A percentile compares a stretch with the other conserved stretches of the same genome.
Conservation (phyloP, 148 eudicot genomes). For the Fallopia convolvulus region DNA sequence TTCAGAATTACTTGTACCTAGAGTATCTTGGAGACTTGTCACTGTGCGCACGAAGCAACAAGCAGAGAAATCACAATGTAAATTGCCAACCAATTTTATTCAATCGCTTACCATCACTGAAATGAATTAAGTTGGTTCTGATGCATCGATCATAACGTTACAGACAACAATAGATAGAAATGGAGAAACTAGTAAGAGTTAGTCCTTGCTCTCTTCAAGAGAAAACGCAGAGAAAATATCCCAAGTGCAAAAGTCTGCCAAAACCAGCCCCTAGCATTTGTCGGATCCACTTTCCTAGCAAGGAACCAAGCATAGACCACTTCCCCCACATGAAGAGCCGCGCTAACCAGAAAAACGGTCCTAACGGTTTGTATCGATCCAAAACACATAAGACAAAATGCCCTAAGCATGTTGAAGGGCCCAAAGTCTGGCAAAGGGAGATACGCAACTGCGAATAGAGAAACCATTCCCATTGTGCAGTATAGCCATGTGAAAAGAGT, state of each 20-base stretch:
- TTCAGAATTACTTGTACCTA: too few relatives aligned
- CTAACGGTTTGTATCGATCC: conserved; percentile 36
- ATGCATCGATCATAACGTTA: not conserved
- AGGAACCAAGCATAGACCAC: conserved; percentile 66
- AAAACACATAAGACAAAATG: conserved; percentile 34
- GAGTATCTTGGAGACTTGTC: too few relatives aligned
- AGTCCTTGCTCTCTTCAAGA: conserved; percentile 50
- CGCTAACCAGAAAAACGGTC: conserved; percentile 26
- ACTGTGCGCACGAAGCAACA: too few relatives aligned
- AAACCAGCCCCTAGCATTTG: conserved; percentile 68
- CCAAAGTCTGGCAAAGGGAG: conserved; percentile 63
- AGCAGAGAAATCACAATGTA: too few relatives aligned
- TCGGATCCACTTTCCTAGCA: conserved; percentile 65
- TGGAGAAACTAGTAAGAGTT: not conserved
- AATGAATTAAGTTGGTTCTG: too few relatives aligned
- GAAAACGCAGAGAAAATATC: conserved; percentile 44
- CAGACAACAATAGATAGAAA: not conserved
- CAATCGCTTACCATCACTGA: not conserved
- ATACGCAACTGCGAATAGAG: conserved; percentile 48
- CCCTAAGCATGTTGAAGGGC: conserved; percentile 42
- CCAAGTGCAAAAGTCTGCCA: conserved; percentile 69
- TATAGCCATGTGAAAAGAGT: conserved; percentile 63
- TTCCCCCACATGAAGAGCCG: conserved; percentile 51
- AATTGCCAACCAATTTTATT: not conserved
- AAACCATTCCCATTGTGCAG: conserved; percentile 44